Evolutionary conservation across 2,329 filamentous ascomycete genomes (phyloP).

Genomic region (Trichoderma koningii): DNA sequence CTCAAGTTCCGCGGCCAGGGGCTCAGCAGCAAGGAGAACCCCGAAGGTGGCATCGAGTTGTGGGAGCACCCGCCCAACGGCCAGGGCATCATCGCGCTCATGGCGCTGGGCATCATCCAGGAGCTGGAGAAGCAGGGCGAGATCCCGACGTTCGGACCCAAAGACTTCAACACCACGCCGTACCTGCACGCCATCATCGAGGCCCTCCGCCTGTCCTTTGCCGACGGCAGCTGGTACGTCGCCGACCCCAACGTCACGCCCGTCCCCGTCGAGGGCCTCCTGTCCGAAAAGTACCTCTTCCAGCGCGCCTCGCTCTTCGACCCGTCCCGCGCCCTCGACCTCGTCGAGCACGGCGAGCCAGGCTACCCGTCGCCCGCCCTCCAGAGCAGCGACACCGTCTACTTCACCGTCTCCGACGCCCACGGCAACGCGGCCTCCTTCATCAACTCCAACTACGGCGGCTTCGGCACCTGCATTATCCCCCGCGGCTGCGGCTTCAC

Average conservation of each 20-base stretch:
- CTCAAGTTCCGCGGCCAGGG: constrained; percentile 73
- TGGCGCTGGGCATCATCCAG: constrained; percentile 90
- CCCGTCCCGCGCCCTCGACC: constrained; percentile 59
- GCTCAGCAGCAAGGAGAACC: constrained; percentile 30
- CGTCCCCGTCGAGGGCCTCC: constrained; percentile 69
- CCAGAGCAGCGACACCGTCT: constrained; percentile 87
- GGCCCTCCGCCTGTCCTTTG: constrained; percentile 83
- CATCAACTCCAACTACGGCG: constrained; percentile 93
- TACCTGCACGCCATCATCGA: constrained; percentile 90
- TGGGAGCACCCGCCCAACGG: constrained; percentile 98
- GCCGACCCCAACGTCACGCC: constrained; percentile 73
- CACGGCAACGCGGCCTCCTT: constrained; percentile 90
- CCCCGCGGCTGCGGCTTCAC: constrained; percentile 87
- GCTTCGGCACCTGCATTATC: constrained; percentile 85
- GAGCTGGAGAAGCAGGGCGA: constrained; percentile 75
- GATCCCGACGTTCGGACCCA: constrained; percentile 68
- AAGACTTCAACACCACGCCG: constrained; percentile 78
- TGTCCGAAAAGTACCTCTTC: constrained; percentile 74
- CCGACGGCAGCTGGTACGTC: constrained; percentile 88
- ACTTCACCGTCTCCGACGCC: constrained; percentile 81
- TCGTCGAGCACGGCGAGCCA: constrained; percentile 64
- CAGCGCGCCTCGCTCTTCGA: constrained; percentile 64
- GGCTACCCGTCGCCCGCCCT: constrained; percentile 68
- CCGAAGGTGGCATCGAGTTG: constrained; percentile 67
- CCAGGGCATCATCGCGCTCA: constrained; percentile 91